Conservation (phyloP, 495 filamentous ascomycete species). For the Podospora didyma region DNA sequence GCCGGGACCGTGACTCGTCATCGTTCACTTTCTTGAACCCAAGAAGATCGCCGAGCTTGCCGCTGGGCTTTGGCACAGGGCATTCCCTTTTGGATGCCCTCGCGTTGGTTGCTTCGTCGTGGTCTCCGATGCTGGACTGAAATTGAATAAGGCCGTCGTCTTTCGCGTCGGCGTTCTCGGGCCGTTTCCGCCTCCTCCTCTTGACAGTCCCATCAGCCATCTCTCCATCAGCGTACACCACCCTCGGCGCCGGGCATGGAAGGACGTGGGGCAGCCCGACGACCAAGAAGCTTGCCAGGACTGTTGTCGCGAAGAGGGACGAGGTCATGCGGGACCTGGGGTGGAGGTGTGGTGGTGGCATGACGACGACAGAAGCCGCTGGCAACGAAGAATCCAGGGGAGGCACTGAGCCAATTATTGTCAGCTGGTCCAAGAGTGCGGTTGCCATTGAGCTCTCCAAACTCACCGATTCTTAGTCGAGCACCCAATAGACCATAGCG, state of each 20-base stretch:
- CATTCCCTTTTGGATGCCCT: slow-evolving; percentile 53
- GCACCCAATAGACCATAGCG: background rate
- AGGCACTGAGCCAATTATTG: slow-evolving; percentile 13
- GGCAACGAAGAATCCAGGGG: slow-evolving; percentile 1
- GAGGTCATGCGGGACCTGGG: slow-evolving; percentile 86
- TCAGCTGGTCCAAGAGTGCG: background rate
- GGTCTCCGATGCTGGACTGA: slow-evolving; percentile 12
- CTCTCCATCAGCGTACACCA: slow-evolving; percentile 67
- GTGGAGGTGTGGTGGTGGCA: slow-evolving; percentile 90
- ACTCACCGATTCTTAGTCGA: slow-evolving; percentile 4
- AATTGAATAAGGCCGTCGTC: slow-evolving; percentile 39
- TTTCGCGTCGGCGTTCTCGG: slow-evolving; percentile 25
- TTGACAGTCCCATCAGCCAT: slow-evolving; percentile 44
- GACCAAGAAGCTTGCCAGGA: slow-evolving; percentile 84
- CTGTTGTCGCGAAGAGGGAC: slow-evolving; percentile 91
- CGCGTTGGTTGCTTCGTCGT: slow-evolving; percentile 5
- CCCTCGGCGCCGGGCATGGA: slow-evolving; percentile 82
- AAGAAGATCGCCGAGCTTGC: slow-evolving; percentile 67
- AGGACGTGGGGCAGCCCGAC: slow-evolving; percentile 89
- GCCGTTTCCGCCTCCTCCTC: slow-evolving; percentile 41
- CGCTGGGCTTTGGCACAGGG: slow-evolving; percentile 79
- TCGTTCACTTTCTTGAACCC: slow-evolving; percentile 49
- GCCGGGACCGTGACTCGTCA: slow-evolving; percentile 3
- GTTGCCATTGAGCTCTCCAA: background rate
- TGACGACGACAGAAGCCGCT: slow-evolving; percentile 30